These are phyloP conservation scores for Effrenium voratum DNA, from an alignment of 73 alveolate genomes.

Conservation along the genomic window DNA sequence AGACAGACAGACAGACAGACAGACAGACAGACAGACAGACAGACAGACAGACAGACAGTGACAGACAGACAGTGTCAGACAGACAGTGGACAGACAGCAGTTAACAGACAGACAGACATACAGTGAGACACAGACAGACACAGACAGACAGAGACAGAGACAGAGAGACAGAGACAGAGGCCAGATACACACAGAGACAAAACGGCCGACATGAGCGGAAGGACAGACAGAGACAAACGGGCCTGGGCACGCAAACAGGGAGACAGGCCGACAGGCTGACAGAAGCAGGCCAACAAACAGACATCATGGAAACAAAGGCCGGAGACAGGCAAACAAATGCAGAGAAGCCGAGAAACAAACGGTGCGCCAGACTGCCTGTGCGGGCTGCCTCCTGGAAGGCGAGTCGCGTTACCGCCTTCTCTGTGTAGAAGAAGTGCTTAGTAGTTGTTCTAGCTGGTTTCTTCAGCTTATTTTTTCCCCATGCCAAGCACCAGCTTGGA, in stretches of 20 bases:
- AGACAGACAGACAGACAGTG: neutral
- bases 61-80: neutral
- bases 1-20: neutral
- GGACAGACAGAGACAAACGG: neutral
- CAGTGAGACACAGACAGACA: slow-evolving; percentile 4
- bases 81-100: neutral
- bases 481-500: no score
- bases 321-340: no score
- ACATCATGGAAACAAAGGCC: no score
- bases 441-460: no score
- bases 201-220: neutral
- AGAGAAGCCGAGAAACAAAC: no score
- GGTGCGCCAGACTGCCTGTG: no score
- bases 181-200: neutral
- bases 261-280: neutral
- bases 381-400: no score
- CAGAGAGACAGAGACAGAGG: neutral
- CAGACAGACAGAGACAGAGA: slow-evolving; percentile 10
- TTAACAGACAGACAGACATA: neutral
- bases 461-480: no score
- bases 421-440: no score
- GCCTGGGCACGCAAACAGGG: neutral
- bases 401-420: no score
- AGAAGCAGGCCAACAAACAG: neutral
- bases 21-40: neutral